phyloP scores from a whole-genome alignment of 139 green algal genomes.

The Micractinium conductrix region DNA sequence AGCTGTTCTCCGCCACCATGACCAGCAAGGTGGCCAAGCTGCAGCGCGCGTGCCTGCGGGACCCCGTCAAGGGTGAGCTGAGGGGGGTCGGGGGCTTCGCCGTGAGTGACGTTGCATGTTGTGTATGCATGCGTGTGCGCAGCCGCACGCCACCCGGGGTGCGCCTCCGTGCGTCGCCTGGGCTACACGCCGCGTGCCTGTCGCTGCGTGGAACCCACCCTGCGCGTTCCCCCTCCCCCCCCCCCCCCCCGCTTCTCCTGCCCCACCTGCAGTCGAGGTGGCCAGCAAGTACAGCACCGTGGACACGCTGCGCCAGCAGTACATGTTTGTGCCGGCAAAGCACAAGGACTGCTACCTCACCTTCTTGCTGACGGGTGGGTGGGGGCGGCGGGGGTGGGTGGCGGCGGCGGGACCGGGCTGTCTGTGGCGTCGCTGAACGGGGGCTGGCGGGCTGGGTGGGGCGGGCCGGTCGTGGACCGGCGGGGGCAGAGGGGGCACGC shows the following conservation, averaged over 20 bases:
- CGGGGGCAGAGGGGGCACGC: background rate
- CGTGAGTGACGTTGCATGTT: too few relatives aligned
- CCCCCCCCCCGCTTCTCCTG: too few relatives aligned
- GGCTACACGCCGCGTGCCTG: too few relatives aligned
- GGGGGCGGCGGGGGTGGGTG: background rate
- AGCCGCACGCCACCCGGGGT: background rate
- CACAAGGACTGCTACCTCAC: conserved; percentile 98
- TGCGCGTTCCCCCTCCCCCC: background rate
- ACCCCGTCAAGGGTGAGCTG: conserved; percentile 85
- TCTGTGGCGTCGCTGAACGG: background rate
- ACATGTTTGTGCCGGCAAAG: conserved; percentile 98
- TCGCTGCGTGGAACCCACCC: background rate
- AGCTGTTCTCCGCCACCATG: conserved; percentile 99
- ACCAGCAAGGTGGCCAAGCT: conserved; percentile 99
- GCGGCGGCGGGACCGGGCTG: background rate
- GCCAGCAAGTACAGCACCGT: conserved; percentile 95
- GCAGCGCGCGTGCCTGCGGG: conserved; percentile 93
- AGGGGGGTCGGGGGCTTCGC: too few relatives aligned
- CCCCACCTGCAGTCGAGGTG: conserved; percentile 86
- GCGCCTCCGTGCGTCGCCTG: too few relatives aligned
- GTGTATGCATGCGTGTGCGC: too few relatives aligned
- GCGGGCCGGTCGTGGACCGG: background rate
- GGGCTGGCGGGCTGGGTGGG: background rate
- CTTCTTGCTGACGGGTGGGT: conserved; percentile 77
- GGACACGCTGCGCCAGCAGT: conserved; percentile 97